Percentiles rank a stretch among this genome's conserved stretches.
These are phyloP conservation scores for Xylaria polymorpha DNA, from an alignment of 2,329 filamentous ascomycete species.

Conservation along the genomic window DNA sequence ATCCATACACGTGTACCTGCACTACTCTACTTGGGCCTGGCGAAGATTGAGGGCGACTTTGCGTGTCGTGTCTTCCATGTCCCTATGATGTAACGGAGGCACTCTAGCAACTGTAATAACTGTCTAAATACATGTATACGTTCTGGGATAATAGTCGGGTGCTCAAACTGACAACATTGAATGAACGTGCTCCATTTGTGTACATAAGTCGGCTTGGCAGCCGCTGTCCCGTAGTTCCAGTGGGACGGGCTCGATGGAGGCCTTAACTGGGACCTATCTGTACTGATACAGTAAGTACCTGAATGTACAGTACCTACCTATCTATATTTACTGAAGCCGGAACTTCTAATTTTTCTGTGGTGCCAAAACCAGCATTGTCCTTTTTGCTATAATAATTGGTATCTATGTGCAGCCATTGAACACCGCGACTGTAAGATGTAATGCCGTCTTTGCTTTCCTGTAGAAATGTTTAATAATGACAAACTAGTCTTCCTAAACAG, in stretches of 20 bases:
- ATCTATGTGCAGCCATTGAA: background rate
- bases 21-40: background rate
- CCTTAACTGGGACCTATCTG: background rate
- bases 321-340: no score
- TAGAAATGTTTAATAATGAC: background rate
- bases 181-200: conserved; percentile 14
- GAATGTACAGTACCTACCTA: background rate
- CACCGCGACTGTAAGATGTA: background rate
- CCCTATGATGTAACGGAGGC: background rate
- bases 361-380: no score
- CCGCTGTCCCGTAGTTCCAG: conserved; percentile 34
- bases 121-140: background rate
- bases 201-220: conserved; percentile 31
- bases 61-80: background rate
- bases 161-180: conserved; percentile 1
- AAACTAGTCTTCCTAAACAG: background rate
- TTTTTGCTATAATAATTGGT: no score
- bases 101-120: background rate
- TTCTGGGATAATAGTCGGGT: background rate
- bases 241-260: conserved; percentile 31
- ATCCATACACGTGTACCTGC: conserved; percentile 15
- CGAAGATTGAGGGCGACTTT: background rate
- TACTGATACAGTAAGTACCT: background rate
- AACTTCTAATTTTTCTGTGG: no score
- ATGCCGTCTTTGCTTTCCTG: background rate